Conservation (phyloP, 176 grass and related monocot genomes). For the Avena atlantica region DNA sequence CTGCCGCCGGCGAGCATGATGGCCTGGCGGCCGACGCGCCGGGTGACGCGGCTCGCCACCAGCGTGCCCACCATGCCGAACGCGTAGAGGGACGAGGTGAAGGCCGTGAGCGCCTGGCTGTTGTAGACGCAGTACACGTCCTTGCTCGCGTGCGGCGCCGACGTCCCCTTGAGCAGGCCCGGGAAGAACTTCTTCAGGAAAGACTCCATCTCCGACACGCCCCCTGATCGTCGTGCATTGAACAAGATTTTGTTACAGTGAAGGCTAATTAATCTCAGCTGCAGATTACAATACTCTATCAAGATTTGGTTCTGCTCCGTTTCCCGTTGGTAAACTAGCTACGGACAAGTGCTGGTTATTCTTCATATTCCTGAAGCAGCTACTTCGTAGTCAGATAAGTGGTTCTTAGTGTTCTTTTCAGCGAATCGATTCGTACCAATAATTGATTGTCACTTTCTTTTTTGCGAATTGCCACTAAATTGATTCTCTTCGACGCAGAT, state of each 20-base stretch:
- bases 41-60: slow-evolving; percentile 58
- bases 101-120: slow-evolving; percentile 70
- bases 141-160: slow-evolving; percentile 30
- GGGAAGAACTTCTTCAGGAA: slow-evolving; percentile 83
- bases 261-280: background rate
- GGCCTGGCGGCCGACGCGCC: slow-evolving; percentile 54
- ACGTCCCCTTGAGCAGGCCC: slow-evolving; percentile 42
- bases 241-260: background rate
- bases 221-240: slow-evolving; percentile 41
- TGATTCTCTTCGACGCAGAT: too few species aligned
- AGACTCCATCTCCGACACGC: slow-evolving; percentile 74
- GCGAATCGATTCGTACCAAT: too few species aligned
- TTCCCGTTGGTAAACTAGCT: background rate
- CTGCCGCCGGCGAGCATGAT: slow-evolving; percentile 51
- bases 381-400: too few species aligned
- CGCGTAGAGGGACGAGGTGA: slow-evolving; percentile 73
- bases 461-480: too few species aligned
- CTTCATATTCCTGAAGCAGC: too few species aligned
- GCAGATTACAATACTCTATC: background rate
- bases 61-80: slow-evolving; percentile 62
- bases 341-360: background rate
- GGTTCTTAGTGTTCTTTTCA: too few species aligned
- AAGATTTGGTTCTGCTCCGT: background rate
- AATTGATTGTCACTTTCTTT: too few species aligned
- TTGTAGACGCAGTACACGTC: slow-evolving; percentile 78